Evolutionary conservation across 495 filamentous ascomycete genomes (phyloP).

Genomic region (Hyphodiscus hymeniophilus): DNA sequence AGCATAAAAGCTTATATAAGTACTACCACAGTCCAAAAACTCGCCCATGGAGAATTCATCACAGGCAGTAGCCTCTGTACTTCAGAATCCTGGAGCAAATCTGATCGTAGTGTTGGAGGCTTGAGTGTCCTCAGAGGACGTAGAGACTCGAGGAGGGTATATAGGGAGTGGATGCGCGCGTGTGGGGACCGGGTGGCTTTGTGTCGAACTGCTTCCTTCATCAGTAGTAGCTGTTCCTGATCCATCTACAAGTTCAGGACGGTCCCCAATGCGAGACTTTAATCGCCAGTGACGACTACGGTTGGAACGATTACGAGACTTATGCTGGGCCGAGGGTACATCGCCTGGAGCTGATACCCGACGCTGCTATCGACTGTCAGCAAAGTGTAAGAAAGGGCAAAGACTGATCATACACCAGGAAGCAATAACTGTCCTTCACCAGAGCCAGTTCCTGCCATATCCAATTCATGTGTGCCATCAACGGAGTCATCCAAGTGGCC

Average conservation of each 20-base stretch:
- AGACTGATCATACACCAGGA: not conserved
- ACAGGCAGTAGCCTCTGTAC: too few relatives aligned
- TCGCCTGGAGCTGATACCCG: slow-evolving; percentile 21
- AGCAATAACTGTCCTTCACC: slow-evolving; percentile 11
- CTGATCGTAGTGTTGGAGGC: not conserved
- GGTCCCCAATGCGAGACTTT: slow-evolving; percentile 13
- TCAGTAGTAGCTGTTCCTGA: not conserved
- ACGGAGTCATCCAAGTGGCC: slow-evolving; percentile 1
- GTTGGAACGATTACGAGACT: slow-evolving; percentile 6
- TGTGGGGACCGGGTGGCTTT: too few relatives aligned
- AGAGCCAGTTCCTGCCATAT: slow-evolving; percentile 10
- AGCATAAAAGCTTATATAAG: too few relatives aligned
- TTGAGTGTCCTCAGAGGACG: not conserved
- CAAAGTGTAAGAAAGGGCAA: not conserved
- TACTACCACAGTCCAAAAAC: too few relatives aligned
- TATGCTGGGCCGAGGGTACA: slow-evolving; percentile 8
- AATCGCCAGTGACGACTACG: slow-evolving; percentile 19
- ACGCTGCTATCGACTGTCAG: slow-evolving; percentile 4
- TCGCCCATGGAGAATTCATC: too few relatives aligned
- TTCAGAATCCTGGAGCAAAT: slow-evolving; percentile 5
- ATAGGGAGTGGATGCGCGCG: too few relatives aligned
- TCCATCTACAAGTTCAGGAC: not conserved
- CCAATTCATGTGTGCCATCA: slow-evolving; percentile 17
- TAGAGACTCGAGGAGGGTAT: slow-evolving; percentile 3
- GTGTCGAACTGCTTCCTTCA: not conserved